Conservation (phyloP, 176 grass and related monocot species). For the Pontederia crassipes region DNA sequence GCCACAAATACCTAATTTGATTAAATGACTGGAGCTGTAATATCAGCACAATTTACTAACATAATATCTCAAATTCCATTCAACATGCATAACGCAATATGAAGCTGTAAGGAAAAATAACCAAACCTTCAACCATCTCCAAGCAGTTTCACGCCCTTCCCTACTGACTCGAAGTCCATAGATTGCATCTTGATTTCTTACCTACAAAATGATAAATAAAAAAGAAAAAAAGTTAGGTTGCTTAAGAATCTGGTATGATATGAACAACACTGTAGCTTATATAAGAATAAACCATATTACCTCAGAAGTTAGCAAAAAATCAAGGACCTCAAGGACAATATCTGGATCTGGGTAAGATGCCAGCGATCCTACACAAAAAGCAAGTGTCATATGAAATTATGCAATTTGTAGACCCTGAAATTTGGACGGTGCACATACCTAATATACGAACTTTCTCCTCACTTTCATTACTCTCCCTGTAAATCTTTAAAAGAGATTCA, state of each 20-base stretch:
- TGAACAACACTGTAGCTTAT: background rate
- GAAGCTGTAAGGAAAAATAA: conserved; percentile 7
- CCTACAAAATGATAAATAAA: conserved; percentile 34
- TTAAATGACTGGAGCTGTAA: too few species aligned
- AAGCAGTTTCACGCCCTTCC: conserved; percentile 58
- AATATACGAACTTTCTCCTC: conserved; percentile 51
- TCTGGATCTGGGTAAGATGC: conserved; percentile 46
- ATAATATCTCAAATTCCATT: too few species aligned
- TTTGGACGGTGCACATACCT: conserved; percentile 22
- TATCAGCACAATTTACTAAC: too few species aligned
- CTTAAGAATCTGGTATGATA: background rate
- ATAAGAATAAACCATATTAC: conserved; percentile 17
- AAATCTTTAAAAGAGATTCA: conserved; percentile 67
- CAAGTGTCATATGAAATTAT: conserved; percentile 1
- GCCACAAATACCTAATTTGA: too few species aligned
- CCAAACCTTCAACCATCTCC: conserved; percentile 77
- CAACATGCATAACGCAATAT: background rate
- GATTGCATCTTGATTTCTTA: conserved; percentile 61
- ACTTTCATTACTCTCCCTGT: conserved; percentile 40
- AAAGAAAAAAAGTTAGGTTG: conserved; percentile 15
- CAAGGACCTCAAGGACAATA: conserved; percentile 64
- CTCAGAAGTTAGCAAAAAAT: conserved; percentile 58
- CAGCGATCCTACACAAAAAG: conserved; percentile 39
- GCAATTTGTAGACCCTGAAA: background rate
- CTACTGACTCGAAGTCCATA: conserved; percentile 24